Conservation (phyloP, 2,329 filamentous ascomycete species). For the Ophiostoma perfectum region DNA sequence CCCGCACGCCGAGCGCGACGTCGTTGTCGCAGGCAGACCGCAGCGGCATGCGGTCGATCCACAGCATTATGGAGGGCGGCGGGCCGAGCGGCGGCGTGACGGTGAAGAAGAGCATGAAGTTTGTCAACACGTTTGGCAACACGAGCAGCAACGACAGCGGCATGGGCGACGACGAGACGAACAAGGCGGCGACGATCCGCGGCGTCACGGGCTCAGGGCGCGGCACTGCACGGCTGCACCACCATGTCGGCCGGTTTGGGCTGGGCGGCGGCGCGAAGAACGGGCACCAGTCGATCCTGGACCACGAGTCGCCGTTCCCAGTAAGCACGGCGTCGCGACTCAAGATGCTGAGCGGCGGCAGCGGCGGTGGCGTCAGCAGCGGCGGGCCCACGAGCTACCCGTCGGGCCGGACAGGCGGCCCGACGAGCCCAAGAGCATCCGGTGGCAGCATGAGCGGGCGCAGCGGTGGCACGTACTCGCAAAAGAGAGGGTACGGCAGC, state of each 20-base stretch:
- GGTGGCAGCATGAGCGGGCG: slow-evolving; percentile 34
- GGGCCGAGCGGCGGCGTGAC: slow-evolving; percentile 40
- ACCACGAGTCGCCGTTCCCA: slow-evolving; percentile 63
- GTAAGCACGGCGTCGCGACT: slow-evolving; percentile 53
- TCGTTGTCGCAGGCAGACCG: slow-evolving; percentile 66
- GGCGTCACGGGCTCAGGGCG: slow-evolving; percentile 58
- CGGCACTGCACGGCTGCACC: slow-evolving; percentile 68
- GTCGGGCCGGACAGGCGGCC: slow-evolving; percentile 56
- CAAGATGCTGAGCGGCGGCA: slow-evolving; percentile 46
- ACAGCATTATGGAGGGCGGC: slow-evolving; percentile 55
- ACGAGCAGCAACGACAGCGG: slow-evolving; percentile 51
- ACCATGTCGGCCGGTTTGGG: slow-evolving; percentile 64
- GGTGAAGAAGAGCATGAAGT: slow-evolving; percentile 93
- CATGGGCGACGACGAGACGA: slow-evolving; percentile 63
- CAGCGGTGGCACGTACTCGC: slow-evolving; percentile 19
- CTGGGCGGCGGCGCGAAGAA: slow-evolving; percentile 57
- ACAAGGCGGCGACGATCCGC: slow-evolving; percentile 53
- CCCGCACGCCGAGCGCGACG: slow-evolving; percentile 87
- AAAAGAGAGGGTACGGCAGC: slow-evolving; percentile 20
- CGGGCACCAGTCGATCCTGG: slow-evolving; percentile 64
- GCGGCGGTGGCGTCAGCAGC: slow-evolving; percentile 28
- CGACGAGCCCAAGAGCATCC: slow-evolving; percentile 59
- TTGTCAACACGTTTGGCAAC: slow-evolving; percentile 72
- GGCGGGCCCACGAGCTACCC: slow-evolving; percentile 24
- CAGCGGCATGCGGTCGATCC: slow-evolving; percentile 57